Evolutionary conservation across 2,329 filamentous ascomycete genomes (phyloP), one percentile per base, ranked within the genome.

Genomic region (Lasiodiplodia sp.): DNA sequence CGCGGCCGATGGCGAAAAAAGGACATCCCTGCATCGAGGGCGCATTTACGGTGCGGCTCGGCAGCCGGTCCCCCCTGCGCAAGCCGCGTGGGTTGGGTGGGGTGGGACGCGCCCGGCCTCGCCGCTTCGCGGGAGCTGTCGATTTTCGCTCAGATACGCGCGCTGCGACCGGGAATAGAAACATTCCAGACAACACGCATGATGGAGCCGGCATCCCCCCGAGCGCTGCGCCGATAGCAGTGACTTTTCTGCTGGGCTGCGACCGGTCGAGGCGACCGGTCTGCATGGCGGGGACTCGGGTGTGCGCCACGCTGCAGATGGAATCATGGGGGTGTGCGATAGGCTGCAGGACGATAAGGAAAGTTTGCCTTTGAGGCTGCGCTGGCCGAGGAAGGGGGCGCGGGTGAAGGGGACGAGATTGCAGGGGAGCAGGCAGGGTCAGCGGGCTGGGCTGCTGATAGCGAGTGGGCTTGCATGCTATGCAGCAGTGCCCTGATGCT

Each of bases 31-130:
- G 58, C 58, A 18, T 11, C 38, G 16, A 31, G 40, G 38, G 23
- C 38, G 57, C 57, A 51, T 52, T 52, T 64, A 64, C 60, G 60
- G 60, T 64, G 60, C 60, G 44, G 60, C 60, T 64, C 47, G 60
- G 60, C 47, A 64, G 60, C 47, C 58, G 58, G 51, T 63, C 34
- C 25, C 40, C 58, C 44, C 58, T 23, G 7, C n/a, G 31, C 31
- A 34, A 34, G 31, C 31, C 31, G 31, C 31, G 31, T 34, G 31
- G 31, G 31, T 34, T 10, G 18, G 38, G 56, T 23, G 21, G 56
- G 56, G 58, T 8, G 8, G 40, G 16, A 28, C 18, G 18, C 44
- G n/a, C 44, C n/a, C 44, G 44, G 44, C 44, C 44, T 47, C 44
- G 44, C 44, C 44, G 44, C 51, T 12, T 37, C 37, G 34, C 55